Percentiles rank a stretch among this genome's conserved stretches.
phyloP scores from a whole-genome alignment of 2,329 filamentous ascomycete species.

The Endocalyx cinctus region DNA sequence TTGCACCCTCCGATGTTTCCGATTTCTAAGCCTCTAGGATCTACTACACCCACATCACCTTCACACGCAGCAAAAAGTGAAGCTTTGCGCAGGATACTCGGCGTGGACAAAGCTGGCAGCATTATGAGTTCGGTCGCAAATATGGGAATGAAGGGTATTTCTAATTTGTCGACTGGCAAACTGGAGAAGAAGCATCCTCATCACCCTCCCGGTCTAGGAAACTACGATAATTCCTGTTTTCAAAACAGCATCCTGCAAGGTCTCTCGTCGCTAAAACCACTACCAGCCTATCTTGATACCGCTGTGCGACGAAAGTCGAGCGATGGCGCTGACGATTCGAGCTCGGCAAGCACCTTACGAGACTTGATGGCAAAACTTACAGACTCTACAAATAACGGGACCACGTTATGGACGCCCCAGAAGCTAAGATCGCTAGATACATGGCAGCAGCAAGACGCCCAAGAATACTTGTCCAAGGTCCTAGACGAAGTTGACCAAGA shows the following conservation, averaged over 20 bases:
- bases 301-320: constrained; percentile 27
- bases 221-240: constrained; percentile 94
- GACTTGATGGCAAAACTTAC: constrained; percentile 68
- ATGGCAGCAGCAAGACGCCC: constrained; percentile 94
- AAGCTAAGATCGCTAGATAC: constrained; percentile 89
- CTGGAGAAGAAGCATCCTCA: constrained; percentile 37
- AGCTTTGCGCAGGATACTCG: constrained; percentile 58
- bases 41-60: constrained; percentile 31
- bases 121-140: constrained; percentile 55
- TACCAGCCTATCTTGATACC: constrained; percentile 61
- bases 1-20: constrained; percentile 43
- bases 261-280: constrained; percentile 67
- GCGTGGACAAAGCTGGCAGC: constrained; percentile 48
- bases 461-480: constrained; percentile 93
- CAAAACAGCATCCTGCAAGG: constrained; percentile 94
- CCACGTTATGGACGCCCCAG: constrained; percentile 74
- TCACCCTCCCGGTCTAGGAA: constrained; percentile 68
- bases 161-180: constrained; percentile 44
- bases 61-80: constrained; percentile 59
- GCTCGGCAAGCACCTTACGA: constrained; percentile 49
- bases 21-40: constrained; percentile 28
- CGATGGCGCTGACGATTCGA: constrained; percentile 21
- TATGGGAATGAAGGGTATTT: constrained; percentile 52
- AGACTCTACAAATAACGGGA: constrained; percentile 64
- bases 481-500: constrained; percentile 82